A percentile compares a stretch with the other conserved stretches of the same genome.
Evolutionary conservation across 2,329 filamentous ascomycete genomes (phyloP).

Genomic region (Stagonosporopsis vannaccii): DNA sequence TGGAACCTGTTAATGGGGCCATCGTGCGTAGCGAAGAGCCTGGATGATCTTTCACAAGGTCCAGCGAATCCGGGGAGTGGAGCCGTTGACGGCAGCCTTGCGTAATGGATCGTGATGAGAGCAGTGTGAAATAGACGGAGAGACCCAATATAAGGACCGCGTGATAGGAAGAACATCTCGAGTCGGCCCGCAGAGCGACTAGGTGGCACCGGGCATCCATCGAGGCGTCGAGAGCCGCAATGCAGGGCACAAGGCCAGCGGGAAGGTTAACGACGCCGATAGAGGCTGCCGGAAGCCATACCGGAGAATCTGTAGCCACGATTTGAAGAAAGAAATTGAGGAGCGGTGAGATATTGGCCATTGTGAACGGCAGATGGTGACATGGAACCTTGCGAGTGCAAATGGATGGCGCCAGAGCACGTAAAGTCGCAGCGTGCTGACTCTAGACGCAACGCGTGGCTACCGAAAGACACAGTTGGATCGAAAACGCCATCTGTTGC

Average conservation of each 20-base stretch:
- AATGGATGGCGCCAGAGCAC: conserved; percentile 26
- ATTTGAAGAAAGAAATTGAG: not conserved
- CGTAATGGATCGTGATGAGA: not conserved
- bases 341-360: conserved; percentile 18
- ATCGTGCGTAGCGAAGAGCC: not conserved
- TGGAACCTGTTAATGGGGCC: not conserved
- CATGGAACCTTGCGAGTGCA: conserved; percentile 22
- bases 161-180: not conserved
- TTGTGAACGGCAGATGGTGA: conserved; percentile 22
- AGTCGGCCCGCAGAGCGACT: conserved; percentile 1
- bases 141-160: not conserved
- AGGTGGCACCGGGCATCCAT: not conserved
- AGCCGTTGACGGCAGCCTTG: not conserved
- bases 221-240: conserved; percentile 17
- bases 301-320: not conserved
- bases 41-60: conserved; percentile 1
- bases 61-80: conserved; percentile 4
- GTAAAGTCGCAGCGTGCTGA: conserved; percentile 26
- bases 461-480: conserved; percentile 14
- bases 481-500: not conserved
- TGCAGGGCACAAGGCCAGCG: conserved; percentile 17
- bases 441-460: conserved; percentile 26
- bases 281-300: conserved; percentile 3
- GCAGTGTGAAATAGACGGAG: not conserved
- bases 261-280: not conserved